Evolutionary conservation across 495 filamentous ascomycete genomes (phyloP).

Genomic region (Monascus purpureus): DNA sequence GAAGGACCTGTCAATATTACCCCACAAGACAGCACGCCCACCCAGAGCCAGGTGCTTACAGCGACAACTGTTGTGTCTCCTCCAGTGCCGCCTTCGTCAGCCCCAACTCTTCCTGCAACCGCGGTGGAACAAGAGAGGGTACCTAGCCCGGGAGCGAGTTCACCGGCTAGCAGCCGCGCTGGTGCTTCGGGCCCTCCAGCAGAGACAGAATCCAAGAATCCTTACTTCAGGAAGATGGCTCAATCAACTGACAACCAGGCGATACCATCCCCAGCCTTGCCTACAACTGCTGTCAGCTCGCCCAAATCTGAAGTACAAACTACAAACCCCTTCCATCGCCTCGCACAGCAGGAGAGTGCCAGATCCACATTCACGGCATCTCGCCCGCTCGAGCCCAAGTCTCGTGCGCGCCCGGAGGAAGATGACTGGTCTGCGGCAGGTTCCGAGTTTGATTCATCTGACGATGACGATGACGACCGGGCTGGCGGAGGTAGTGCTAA

Average conservation of each 20-base stretch:
- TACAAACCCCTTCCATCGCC: slow-evolving; percentile 92
- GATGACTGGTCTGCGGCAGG: slow-evolving; percentile 77
- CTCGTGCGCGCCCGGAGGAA: slow-evolving; percentile 55
- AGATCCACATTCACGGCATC: slow-evolving; percentile 23
- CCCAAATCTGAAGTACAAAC: slow-evolving; percentile 40
- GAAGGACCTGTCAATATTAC: slow-evolving; percentile 72
- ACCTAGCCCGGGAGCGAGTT: slow-evolving; percentile 11
- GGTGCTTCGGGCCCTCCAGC: slow-evolving; percentile 11
- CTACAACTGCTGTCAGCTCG: slow-evolving; percentile 15
- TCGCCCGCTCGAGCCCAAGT: slow-evolving; percentile 29
- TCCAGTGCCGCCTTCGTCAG: slow-evolving; percentile 16
- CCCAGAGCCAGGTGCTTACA: slow-evolving; percentile 44
- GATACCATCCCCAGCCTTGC: slow-evolving; percentile 20
- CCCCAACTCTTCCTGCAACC: slow-evolving; percentile 16
- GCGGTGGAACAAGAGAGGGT: slow-evolving; percentile 16
- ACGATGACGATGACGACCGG: slow-evolving; percentile 57
- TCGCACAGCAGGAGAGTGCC: slow-evolving; percentile 40
- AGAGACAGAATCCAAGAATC: slow-evolving; percentile 45
- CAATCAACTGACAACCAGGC: slow-evolving; percentile 19
- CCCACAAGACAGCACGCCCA: slow-evolving; percentile 71
- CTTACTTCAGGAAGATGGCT: slow-evolving; percentile 59
- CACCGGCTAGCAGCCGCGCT: slow-evolving; percentile 15
- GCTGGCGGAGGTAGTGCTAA: slow-evolving; percentile 71
- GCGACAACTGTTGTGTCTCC: slow-evolving; percentile 29
- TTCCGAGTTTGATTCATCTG: slow-evolving; percentile 57